phyloP scores from a whole-genome alignment of 129 eudicot species.

The Centella asiatica region DNA sequence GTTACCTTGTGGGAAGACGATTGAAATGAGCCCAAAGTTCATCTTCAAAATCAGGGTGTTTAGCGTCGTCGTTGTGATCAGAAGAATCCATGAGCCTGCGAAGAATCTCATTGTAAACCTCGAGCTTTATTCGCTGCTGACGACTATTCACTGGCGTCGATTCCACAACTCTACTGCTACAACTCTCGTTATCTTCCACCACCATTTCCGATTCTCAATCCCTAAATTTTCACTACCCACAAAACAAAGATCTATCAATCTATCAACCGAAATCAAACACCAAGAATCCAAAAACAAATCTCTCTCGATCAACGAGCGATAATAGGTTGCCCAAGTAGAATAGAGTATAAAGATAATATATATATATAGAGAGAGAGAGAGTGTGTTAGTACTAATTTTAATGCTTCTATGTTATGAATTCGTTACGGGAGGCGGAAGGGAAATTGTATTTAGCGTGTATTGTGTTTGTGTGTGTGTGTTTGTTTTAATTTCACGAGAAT shows the following conservation, averaged over 20 bases:
- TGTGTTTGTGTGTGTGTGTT: too few relatives aligned
- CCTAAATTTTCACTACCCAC: neutral
- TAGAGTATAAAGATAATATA: too few relatives aligned
- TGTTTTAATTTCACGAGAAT: neutral
- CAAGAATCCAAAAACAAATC: neutral
- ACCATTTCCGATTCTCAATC: constrained; percentile 40
- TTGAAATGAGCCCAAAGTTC: constrained; percentile 87
- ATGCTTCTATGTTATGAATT: too few relatives aligned
- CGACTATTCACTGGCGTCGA: constrained; percentile 39
- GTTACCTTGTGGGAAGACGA: constrained; percentile 81
- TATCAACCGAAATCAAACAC: neutral
- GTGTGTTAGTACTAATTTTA: too few relatives aligned
- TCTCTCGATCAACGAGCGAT: neutral
- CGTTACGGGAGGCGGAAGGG: too few relatives aligned
- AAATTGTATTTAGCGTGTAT: too few relatives aligned
- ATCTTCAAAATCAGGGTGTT: constrained; percentile 65
- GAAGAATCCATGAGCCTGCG: constrained; percentile 59
- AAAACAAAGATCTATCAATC: neutral
- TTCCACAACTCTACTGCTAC: constrained; percentile 54
- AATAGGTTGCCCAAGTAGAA: too few relatives aligned
- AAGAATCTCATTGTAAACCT: constrained; percentile 85
- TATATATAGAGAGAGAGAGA: too few relatives aligned
- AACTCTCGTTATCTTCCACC: constrained; percentile 80
- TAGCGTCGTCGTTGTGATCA: constrained; percentile 36
- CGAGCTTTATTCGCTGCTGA: constrained; percentile 63